phyloP scores from a whole-genome alignment of 257 asterid species.

The Penstemon eatonii region DNA sequence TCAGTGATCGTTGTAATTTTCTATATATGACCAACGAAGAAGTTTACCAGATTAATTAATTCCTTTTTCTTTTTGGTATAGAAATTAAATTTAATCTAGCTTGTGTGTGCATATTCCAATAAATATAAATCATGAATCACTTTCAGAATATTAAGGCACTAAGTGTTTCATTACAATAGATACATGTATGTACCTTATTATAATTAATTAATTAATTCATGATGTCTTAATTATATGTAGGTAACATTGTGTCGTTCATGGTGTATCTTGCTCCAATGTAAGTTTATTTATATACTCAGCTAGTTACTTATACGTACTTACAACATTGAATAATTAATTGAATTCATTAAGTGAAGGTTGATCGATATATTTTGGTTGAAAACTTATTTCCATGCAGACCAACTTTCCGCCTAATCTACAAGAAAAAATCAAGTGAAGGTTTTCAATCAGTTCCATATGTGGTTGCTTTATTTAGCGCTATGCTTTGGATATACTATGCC shows the following conservation, averaged over 20 bases:
- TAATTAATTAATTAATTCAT: too few species aligned
- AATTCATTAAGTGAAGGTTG: neutral
- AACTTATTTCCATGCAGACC: constrained; percentile 41
- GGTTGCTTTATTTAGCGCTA: constrained; percentile 65
- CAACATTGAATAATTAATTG: neutral
- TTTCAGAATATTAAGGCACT: too few species aligned
- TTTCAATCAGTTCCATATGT: constrained; percentile 68
- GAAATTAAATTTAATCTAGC: too few species aligned
- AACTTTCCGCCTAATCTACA: constrained; percentile 53
- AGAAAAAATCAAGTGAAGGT: constrained; percentile 70
- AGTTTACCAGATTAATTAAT: too few species aligned
- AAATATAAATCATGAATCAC: too few species aligned
- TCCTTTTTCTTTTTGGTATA: too few species aligned
- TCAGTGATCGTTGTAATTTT: too few species aligned
- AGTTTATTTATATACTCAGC: constrained; percentile 16
- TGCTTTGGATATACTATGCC: constrained; percentile 82
- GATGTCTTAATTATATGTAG: constrained; percentile 27
- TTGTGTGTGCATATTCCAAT: too few species aligned
- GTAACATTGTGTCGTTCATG: constrained; percentile 45
- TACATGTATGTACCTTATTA: too few species aligned
- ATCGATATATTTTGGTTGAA: too few species aligned
- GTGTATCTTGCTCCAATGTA: constrained; percentile 55
- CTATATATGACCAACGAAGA: too few species aligned
- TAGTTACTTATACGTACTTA: neutral
- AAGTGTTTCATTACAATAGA: too few species aligned